Base-by-base conservation (phyloP, 106 monocot species). In the Allium fistulosum region DNA sequence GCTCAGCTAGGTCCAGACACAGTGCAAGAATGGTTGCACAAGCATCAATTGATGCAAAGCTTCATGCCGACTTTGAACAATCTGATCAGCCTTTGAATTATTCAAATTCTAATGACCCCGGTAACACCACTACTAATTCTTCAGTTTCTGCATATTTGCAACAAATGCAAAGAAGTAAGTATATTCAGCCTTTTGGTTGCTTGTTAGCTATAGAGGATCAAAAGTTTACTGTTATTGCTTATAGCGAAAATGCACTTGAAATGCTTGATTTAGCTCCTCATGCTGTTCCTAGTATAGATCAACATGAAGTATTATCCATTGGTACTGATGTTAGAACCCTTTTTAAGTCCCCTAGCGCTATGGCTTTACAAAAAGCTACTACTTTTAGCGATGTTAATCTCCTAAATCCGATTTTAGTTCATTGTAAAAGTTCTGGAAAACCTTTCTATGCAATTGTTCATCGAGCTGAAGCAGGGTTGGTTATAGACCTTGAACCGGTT, bases 401-500 rank as follows among this genome's bases (percentile, higher is more conserved):
- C 26, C 76, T 91, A 13, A 92, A 96, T 61, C 95, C 92, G 11
- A 82, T 97, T 11, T 71, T 92, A 50, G 92, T 97, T 8, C 88
- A 86, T 57, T 84, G 83, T 74, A 77, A 71, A 53, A 84, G 53
- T 62, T 89, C 88, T 0, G 89, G 89, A 4, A 97, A 88, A 75
- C 92, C 92, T 1, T 97, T 97, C 46, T 97, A 97, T 62, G 88
- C 96, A 1, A 87, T 92, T 26, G 14, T 97, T 59, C 86, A 97
- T 58, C 70, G 84, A 7, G 76, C 80, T 62, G 86, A 86, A 55
- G 86, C 69, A n/a, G 86, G 92, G 10, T 15, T 92, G 49, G 77
- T 92, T n/a, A 87, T 92, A 17, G 96, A 97, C 50, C 75, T 92
- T 26, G 88, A 97, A 75, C 96, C 96, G 11, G 92, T 97, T 6